Conservation (phyloP, 2,329 filamentous ascomycete species). For the Clarireedia homoeocarpa region DNA sequence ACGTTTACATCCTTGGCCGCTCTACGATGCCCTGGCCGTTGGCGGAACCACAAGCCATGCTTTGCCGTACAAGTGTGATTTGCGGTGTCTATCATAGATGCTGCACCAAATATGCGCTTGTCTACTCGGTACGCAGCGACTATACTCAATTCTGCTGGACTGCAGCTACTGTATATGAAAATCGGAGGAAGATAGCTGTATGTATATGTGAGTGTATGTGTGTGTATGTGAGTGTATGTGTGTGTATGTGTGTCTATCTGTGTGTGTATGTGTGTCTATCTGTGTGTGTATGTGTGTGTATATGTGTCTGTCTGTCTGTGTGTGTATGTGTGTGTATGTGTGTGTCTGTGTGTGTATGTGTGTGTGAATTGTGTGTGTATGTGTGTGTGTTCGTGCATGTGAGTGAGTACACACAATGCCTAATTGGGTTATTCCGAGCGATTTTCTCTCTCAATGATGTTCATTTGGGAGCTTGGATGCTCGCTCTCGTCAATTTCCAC, state of each 20-base stretch:
- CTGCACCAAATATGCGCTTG: background rate
- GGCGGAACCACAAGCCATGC: background rate
- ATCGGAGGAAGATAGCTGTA: background rate
- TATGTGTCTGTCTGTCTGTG: background rate
- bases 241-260: background rate
- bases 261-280: background rate
- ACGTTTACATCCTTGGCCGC: background rate
- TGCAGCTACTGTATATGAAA: conserved; percentile 1
- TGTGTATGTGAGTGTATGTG: background rate
- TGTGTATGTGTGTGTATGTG: background rate
- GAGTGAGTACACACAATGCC: background rate
- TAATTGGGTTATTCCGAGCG: conserved; percentile 1
- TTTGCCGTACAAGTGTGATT: no score
- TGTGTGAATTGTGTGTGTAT: background rate
- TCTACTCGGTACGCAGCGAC: no score
- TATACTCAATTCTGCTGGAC: conserved; percentile 2
- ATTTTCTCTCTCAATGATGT: background rate
- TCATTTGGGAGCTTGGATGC: background rate
- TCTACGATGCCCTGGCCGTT: conserved; percentile 4
- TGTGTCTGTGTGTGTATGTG: background rate
- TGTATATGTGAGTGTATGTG: background rate
- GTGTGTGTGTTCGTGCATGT: background rate
- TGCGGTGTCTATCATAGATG: background rate
- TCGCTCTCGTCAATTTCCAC: background rate
- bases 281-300: background rate